Base-by-base conservation (phyloP, 176 grass and related monocot genomes). In the Oropetium thomaeum region DNA sequence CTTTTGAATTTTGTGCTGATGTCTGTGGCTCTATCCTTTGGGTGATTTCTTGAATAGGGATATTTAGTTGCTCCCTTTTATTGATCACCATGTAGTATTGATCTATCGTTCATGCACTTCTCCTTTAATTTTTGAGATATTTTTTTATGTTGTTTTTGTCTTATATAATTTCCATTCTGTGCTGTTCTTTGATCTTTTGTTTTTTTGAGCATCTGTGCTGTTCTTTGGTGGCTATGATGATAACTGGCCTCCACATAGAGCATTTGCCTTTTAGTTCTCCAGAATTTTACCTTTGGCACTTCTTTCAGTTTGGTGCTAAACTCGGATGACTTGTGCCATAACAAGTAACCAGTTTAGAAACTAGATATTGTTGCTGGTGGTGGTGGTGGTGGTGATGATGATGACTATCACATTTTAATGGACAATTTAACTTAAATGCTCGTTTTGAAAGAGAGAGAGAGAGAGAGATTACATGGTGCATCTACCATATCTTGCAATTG, bases 261-360 rank as follows among this genome's bases (percentile, higher is more conserved):
- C 52, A 5, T 69, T 58, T 23, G 9, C 11, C 19, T 25, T 43
- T 33, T 16, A 33, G 12, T 41, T n/a, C 10, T n/a, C 6, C 51
- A 59, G 19, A 58, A 16, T 58, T 70, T n/a, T 79, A 69, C 4
- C 35, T 69, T 8, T 37, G 27, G 17, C 33, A 29, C 22, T 79
- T 16, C 5, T 28, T 69, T 58, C 65, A 69, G 12, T 69, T 32
- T 43, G 51, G 28, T 79, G 65, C 65, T 48, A 76, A 76, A 62
- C 58, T 48, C 62, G 73, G 73, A 63, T 2, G 73, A 20, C n/a
- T 62, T 49, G 54, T 39, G 47, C 55, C 29, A 22, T n/a, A 49
- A 57, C 54, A 80, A 80, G n/a, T 27, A 49, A 51, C 75, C 32
- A 66, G 74, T 65, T 38, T 65, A 27, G 42, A 42, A 64, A 9